These are phyloP conservation scores for Leucocoprinus birnbaumii DNA, from an alignment of 768 basidiomycete genomes.

Conservation along the genomic window DNA sequence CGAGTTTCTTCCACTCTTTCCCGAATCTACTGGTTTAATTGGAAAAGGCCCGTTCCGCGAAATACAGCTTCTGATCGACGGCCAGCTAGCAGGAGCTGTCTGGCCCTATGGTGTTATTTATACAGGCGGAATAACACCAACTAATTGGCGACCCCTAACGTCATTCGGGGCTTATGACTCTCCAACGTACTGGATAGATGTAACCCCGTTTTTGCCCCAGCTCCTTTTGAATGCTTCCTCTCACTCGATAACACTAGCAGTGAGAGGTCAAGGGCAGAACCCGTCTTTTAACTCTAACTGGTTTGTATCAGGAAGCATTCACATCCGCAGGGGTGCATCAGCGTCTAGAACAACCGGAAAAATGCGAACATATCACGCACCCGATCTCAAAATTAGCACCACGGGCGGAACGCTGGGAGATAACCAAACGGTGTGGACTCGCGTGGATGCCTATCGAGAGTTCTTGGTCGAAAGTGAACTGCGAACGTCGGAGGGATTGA, in stretches of 20 bases:
- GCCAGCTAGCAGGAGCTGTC: constrained; percentile 40
- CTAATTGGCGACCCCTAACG: constrained; percentile 21
- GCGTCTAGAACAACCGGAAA: constrained; percentile 39
- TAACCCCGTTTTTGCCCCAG: constrained; percentile 58
- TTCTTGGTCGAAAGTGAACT: constrained; percentile 51
- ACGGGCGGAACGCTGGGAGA: constrained; percentile 33
- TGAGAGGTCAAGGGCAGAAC: constrained; percentile 49
- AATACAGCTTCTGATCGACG: constrained; percentile 42
- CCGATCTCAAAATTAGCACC: constrained; percentile 36
- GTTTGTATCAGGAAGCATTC: constrained; percentile 43
- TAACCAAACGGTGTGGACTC: constrained; percentile 47
- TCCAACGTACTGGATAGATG: constrained; percentile 61
- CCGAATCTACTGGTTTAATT: constrained; percentile 32
- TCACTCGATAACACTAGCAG: constrained; percentile 57
- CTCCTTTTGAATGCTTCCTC: constrained; percentile 33
- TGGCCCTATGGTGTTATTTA: constrained; percentile 34
- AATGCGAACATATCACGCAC: constrained; percentile 43
- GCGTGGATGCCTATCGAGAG: constrained; percentile 40
- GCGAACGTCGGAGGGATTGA: constrained; percentile 43
- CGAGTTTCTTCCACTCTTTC: constrained; percentile 41
- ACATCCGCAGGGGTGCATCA: constrained; percentile 38
- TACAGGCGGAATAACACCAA: constrained; percentile 52
- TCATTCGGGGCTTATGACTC: constrained; percentile 64
- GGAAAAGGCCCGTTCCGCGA: constrained; percentile 59
- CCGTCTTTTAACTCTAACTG: constrained; percentile 60